Conservation (phyloP, 2,329 filamentous ascomycete genomes). For the Cercospora sp. region DNA sequence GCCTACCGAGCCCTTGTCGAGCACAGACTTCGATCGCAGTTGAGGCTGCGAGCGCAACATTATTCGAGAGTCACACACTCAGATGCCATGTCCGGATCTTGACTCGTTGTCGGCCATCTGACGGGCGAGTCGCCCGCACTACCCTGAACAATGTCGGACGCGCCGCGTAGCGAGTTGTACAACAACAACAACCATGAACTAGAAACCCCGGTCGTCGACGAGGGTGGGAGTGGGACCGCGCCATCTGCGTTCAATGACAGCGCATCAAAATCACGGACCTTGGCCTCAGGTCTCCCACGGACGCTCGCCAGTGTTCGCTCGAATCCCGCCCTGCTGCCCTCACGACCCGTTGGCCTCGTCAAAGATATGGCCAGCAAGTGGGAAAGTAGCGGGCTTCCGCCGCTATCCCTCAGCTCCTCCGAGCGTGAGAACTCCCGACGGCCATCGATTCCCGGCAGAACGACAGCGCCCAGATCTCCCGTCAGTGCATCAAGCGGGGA, state of each 20-base stretch:
- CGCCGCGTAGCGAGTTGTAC: neutral
- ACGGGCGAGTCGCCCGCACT: neutral
- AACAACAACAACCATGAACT: neutral
- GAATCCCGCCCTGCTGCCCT: constrained; percentile 35
- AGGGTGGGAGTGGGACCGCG: neutral
- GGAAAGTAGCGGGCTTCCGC: constrained; percentile 48
- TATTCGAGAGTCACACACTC: neutral
- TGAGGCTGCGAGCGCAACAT: neutral
- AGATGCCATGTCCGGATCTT: constrained; percentile 7
- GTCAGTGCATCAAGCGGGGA: constrained; percentile 27
- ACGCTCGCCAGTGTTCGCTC: constrained; percentile 32
- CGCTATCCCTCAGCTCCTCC: constrained; percentile 26
- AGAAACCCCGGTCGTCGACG: neutral
- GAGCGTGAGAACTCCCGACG: constrained; percentile 33
- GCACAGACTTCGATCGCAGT: neutral
- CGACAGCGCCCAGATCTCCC: constrained; percentile 31
- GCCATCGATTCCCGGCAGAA: constrained; percentile 23
- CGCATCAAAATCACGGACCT: constrained; percentile 11
- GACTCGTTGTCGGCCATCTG: neutral
- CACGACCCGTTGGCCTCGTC: constrained; percentile 48
- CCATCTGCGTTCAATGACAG: constrained; percentile 8
- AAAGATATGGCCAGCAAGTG: constrained; percentile 79
- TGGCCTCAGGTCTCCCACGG: constrained; percentile 23
- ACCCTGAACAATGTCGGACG: neutral
- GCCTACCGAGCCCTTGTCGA: neutral